Base-by-base conservation (phyloP, 2,329 filamentous ascomycete genomes). In the Calonectria multiphialidica region DNA sequence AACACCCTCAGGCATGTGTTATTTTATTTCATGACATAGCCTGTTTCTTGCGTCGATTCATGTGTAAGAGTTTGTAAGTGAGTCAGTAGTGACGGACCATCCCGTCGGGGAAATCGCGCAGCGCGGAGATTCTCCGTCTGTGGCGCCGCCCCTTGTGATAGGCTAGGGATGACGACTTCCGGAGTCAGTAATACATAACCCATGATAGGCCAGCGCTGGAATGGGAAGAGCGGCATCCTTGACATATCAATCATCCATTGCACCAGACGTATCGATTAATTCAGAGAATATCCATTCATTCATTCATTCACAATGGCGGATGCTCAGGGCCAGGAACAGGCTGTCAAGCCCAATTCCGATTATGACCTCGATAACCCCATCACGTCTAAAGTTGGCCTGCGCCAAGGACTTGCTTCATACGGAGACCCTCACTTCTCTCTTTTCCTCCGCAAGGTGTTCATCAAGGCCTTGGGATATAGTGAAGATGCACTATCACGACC, bases 381-480 rank as follows among this genome's bases (percentile, higher is more conserved):
- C 66, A 83, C 86, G 47, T 82, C 83, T 37, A 74, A 82, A 55
- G 81, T 85, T 0, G 92, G 92, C 8, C 85, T 94, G 35, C 88
- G 91, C 9, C 90, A 91, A 76, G 91, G 90, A 1, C 87, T 94
- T 1, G 88, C 92, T 3, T 90, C 90, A 0, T 95, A 95, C 76
- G 93, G 93, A 53, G 93, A 95, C 76, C 86, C 92, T 8, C 93
- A 94, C 82, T 95, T 95, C 84, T 93, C 92, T 0, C 87, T 95
- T 2, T 95, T 95, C 78, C 87, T 95, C 0, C 89, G 93, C 40
- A 95, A 95, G 78, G 93, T 92, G 28, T 95, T 95, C 82, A 94
- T 95, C 85, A 95, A 95, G 81, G 92, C 93, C 0, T 86, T 94
- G 1, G 93, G 93, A 0, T 95, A 94, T 81, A 91, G 90, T 70